A percentile compares a stretch with the other conserved stretches of the same genome.
Evolutionary conservation across 2,329 filamentous ascomycete genomes (phyloP).

Genomic region (Fusarium buharicum): DNA sequence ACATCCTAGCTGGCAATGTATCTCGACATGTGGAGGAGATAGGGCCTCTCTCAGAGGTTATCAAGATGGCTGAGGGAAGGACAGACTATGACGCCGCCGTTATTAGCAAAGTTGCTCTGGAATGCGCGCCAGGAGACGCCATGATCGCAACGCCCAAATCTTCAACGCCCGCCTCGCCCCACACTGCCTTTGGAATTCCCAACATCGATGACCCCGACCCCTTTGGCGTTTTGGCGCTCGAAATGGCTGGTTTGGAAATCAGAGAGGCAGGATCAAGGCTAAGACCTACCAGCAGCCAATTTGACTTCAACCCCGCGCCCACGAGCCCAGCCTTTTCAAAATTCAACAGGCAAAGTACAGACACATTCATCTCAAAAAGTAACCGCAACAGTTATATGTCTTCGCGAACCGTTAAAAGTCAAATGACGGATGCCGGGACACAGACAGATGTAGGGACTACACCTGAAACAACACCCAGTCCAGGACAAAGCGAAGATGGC

Average conservation of each 20-base stretch:
- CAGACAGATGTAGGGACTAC: constrained; percentile 68
- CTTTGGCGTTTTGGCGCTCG: constrained; percentile 89
- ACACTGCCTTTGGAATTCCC: constrained; percentile 78
- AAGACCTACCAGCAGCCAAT: constrained; percentile 79
- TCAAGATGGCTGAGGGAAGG: constrained; percentile 89
- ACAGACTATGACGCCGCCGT: constrained; percentile 75
- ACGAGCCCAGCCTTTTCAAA: constrained; percentile 75
- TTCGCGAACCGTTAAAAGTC: constrained; percentile 73
- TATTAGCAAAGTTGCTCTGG: constrained; percentile 70
- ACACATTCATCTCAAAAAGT: constrained; percentile 69
- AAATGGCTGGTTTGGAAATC: constrained; percentile 89
- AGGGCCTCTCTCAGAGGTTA: constrained; percentile 76
- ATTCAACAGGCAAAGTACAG: constrained; percentile 73
- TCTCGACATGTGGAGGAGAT: constrained; percentile 65
- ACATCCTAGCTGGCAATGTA: constrained; percentile 68
- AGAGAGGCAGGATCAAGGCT: constrained; percentile 81
- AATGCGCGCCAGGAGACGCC: constrained; percentile 81
- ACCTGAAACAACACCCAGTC: constrained; percentile 65
- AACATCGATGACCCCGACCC: constrained; percentile 86
- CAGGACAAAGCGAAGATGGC: constrained; percentile 64
- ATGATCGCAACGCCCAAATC: constrained; percentile 60
- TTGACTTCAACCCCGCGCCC: constrained; percentile 82
- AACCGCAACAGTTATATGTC: constrained; percentile 81
- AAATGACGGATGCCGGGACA: constrained; percentile 75
- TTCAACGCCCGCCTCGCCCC: constrained; percentile 51